Conservation (phyloP, 2,329 filamentous ascomycete genomes). For the Rutstroemia sp. region DNA sequence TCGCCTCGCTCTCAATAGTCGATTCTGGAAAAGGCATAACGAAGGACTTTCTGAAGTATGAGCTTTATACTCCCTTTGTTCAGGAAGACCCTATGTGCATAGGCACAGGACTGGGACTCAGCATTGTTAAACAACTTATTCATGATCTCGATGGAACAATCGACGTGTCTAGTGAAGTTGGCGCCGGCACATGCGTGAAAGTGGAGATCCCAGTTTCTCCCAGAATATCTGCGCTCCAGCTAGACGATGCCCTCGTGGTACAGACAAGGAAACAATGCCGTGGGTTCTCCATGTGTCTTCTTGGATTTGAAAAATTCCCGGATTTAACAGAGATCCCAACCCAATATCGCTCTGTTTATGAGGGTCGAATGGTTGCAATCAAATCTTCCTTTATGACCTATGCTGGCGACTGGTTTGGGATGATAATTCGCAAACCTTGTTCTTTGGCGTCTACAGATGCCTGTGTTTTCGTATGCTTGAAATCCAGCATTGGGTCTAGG, state of each 20-base stretch:
- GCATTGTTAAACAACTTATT: slow-evolving; percentile 53
- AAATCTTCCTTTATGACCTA: slow-evolving; percentile 13
- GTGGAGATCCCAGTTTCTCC: slow-evolving; percentile 35
- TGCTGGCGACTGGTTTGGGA: slow-evolving; percentile 18
- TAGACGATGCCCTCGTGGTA: slow-evolving; percentile 1
- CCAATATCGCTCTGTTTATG: slow-evolving; percentile 10
- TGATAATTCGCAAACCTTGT: slow-evolving; percentile 12
- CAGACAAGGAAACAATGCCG: slow-evolving; percentile 11
- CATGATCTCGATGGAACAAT: slow-evolving; percentile 52
- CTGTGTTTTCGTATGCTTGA: slow-evolving; percentile 13
- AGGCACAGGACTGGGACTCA: slow-evolving; percentile 54
- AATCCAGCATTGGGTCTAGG: slow-evolving; percentile 11
- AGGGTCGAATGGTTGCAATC: slow-evolving; percentile 11
- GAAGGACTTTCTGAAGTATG: slow-evolving; percentile 48
- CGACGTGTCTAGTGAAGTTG: slow-evolving; percentile 45
- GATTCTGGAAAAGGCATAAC: slow-evolving; percentile 59
- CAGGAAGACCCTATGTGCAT: slow-evolving; percentile 54
- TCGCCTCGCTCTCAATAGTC: slow-evolving; percentile 37
- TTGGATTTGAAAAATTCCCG: slow-evolving; percentile 16
- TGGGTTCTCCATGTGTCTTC: slow-evolving; percentile 14
- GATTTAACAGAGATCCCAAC: slow-evolving; percentile 10
- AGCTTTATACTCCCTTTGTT: slow-evolving; percentile 51
- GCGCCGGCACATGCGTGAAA: slow-evolving; percentile 46
- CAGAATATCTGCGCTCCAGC: background rate
- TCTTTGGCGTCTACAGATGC: slow-evolving; percentile 3